These are phyloP conservation scores for Monosporascus sp. DNA, from an alignment of 2,329 filamentous ascomycete genomes.

Conservation along the genomic window DNA sequence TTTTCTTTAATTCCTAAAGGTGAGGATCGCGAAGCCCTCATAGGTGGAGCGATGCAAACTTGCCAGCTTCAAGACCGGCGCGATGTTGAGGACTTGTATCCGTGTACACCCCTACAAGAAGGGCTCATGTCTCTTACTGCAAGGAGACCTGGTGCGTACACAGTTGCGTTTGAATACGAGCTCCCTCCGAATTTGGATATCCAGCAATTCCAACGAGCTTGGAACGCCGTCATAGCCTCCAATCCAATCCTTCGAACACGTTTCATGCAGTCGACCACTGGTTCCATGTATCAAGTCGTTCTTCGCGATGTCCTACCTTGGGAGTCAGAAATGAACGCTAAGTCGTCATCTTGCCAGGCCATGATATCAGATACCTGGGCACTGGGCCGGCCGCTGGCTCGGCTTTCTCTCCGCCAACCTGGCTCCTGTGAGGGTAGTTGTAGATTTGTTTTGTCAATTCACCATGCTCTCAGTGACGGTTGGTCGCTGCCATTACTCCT, in stretches of 20 bases:
- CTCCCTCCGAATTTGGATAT: constrained; percentile 2
- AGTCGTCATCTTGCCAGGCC: too few relatives aligned
- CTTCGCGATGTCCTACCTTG: too few relatives aligned
- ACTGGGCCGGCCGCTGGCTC: neutral
- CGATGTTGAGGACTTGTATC: constrained; percentile 8
- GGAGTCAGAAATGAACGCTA: too few relatives aligned
- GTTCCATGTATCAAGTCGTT: too few relatives aligned
- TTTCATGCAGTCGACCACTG: constrained; percentile 1
- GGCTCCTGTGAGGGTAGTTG: too few relatives aligned
- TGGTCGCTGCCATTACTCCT: too few relatives aligned
- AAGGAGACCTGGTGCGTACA: constrained; percentile 4
- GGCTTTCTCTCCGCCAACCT: neutral
- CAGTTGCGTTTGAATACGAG: neutral
- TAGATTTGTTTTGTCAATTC: too few relatives aligned
- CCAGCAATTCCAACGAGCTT: constrained; percentile 2
- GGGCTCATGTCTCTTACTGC: constrained; percentile 8
- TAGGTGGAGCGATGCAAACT: too few relatives aligned
- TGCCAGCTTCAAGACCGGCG: neutral
- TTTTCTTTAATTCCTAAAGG: too few relatives aligned
- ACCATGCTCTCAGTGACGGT: too few relatives aligned
- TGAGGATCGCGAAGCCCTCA: too few relatives aligned
- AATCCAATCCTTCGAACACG: constrained; percentile 8
- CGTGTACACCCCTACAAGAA: constrained; percentile 11
- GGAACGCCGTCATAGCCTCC: constrained; percentile 2
- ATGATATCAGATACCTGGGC: neutral